Base-by-base conservation (phyloP, 2,329 filamentous ascomycete species). In the Pseudofabraea citricarpa region DNA sequence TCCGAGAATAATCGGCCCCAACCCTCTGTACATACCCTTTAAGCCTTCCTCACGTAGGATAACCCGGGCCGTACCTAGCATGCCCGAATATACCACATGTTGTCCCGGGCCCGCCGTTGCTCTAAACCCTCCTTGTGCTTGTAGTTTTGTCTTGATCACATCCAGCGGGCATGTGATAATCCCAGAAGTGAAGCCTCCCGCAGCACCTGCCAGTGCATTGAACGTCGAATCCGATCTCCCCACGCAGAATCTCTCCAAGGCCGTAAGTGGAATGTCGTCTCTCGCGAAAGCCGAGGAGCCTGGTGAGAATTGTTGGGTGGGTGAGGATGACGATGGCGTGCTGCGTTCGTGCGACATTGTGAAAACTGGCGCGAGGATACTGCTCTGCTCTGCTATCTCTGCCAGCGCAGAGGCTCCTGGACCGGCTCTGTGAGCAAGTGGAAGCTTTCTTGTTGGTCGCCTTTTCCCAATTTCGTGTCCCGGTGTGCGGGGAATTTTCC, bases 101-200 rank as follows among this genome's bases (percentile, higher is more conserved):
- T 31, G 27, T 72, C 18, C 69, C 66, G 47, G 21, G 69, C 45
- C 4, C 19, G 42, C 13, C 16, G 36, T 45, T 24, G 45, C 45
- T 41, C 75, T 54, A 65, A 95, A 94, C 16, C 89, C 87, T 51
- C 91, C 91, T 64, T 97, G 93, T 13, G 90, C 91, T 65, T 98
- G 93, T 48, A 98, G 70, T 67, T 96, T 97, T 35, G 93, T 98
- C 72, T 98, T 98, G 67, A 98, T 97, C 50, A 98, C 93, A 72
- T 98, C 93, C 55, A 98, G 82, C 32, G 93, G 93, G 64, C 93
- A 98, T 41, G 91, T 97, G 52, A 96, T 87, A 44, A 98, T 79
- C 40, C 93, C 93, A 6, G 90, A 95, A 18, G 89, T 90, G 58
- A 97, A 88, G 39, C 93, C 93, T 40, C 90, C 91, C 45, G 88